Percentiles rank a stretch among this genome's conserved stretches.
Conservation (phyloP, 805 yeast species). For the Candida hungchunana region DNA sequence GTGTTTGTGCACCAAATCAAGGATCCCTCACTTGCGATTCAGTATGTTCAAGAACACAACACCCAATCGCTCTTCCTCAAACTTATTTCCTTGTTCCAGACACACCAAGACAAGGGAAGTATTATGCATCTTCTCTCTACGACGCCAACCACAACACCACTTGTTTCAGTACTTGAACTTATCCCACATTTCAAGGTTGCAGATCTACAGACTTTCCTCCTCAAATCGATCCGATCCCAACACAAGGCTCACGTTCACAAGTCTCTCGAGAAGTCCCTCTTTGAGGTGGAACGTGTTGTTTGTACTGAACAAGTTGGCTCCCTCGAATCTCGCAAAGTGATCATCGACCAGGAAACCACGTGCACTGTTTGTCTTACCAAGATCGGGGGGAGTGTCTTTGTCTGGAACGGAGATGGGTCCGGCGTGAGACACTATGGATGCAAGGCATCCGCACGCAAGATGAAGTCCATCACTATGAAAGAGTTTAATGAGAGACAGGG, state of each 20-base stretch:
- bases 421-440: conserved; percentile 25
- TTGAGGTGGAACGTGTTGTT: conserved; percentile 12
- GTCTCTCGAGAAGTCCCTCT: conserved; percentile 5
- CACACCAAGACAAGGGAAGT: conserved; percentile 27
- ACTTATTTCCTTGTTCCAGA: conserved; percentile 35
- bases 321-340: conserved; percentile 7
- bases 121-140: conserved; percentile 38
- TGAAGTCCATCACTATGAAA: conserved; percentile 14
- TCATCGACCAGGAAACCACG: conserved; percentile 5
- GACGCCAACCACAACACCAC: conserved; percentile 32
- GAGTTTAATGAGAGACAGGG: conserved; percentile 12
- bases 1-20: conserved; percentile 54
- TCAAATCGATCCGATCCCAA: conserved; percentile 17
- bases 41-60: conserved; percentile 38
- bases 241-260: conserved; percentile 7
- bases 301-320: conserved; percentile 4
- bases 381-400: conserved; percentile 15
- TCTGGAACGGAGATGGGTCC: conserved; percentile 5
- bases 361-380: conserved; percentile 15
- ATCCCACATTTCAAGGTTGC: conserved; percentile 15
- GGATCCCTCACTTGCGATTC: conserved; percentile 54
- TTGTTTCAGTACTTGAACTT: conserved; percentile 10
- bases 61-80: conserved; percentile 30
- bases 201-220: conserved; percentile 18
- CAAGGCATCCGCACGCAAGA: conserved; percentile 5